These are phyloP conservation scores for Pseudogymnoascus sp. DNA, from an alignment of 2,329 filamentous ascomycete species.

Conservation along the genomic window DNA sequence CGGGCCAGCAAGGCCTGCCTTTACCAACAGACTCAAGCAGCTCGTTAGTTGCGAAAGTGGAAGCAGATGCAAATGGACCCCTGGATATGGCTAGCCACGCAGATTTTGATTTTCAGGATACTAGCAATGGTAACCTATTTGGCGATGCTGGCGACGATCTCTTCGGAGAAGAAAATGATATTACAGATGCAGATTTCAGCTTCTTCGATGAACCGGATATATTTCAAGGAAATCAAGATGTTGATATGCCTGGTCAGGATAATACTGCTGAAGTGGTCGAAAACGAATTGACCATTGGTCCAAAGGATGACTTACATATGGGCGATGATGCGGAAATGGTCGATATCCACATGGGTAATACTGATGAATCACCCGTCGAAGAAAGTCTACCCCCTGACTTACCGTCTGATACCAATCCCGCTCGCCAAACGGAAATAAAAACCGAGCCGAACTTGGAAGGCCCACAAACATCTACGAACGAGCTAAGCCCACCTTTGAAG, in stretches of 20 bases:
- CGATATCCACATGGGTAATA: constrained; percentile 5
- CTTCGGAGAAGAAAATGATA: constrained; percentile 59
- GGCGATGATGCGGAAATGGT: not conserved
- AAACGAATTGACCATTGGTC: not conserved
- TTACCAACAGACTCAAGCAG: not conserved
- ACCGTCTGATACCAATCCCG: not conserved
- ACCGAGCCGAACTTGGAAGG: not conserved
- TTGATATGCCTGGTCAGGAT: constrained; percentile 11
- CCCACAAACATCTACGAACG: not conserved
- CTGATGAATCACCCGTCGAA: not conserved
- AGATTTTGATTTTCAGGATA: constrained; percentile 22
- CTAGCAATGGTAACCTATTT: constrained; percentile 54
- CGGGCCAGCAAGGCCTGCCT: constrained; percentile 34
- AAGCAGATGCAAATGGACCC: not conserved
- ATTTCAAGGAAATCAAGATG: constrained; percentile 20
- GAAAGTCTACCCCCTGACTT: not conserved
- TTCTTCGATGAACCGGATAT: constrained; percentile 63
- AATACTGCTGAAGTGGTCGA: not conserved
- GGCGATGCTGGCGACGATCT: constrained; percentile 62
- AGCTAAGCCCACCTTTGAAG: constrained; percentile 8
- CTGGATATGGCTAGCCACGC: not conserved
- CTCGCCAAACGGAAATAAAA: not conserved
- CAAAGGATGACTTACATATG: constrained; percentile 1
- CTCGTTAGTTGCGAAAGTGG: not conserved
- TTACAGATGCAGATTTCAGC: constrained; percentile 78